phyloP scores from a whole-genome alignment of 140 eudicot species.

The Oenanthe javanica region DNA sequence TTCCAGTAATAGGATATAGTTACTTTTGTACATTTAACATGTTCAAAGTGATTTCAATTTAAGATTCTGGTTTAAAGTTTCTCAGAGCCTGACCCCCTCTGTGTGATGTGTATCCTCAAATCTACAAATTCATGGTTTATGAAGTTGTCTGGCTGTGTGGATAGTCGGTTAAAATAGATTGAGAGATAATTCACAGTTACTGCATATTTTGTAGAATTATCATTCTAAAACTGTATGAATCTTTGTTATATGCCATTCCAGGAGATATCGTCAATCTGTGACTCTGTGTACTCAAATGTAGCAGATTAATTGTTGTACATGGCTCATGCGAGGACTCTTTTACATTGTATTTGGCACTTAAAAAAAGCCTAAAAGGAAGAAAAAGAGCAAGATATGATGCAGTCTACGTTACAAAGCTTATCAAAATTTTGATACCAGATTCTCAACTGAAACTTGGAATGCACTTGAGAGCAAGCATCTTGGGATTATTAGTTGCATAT shows the following conservation, averaged over 20 bases:
- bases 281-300: neutral
- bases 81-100: neutral
- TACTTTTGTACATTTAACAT: neutral
- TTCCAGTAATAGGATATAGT: neutral
- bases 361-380: neutral
- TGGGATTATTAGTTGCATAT: neutral
- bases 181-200: neutral
- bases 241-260: neutral
- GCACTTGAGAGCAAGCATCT: neutral
- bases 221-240: neutral
- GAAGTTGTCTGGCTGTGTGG: neutral
- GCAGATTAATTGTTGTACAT: neutral
- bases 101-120: neutral
- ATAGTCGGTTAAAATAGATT: neutral
- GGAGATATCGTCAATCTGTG: neutral
- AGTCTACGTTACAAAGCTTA: neutral
- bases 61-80: neutral
- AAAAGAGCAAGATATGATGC: neutral
- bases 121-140: neutral
- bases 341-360: neutral
- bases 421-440: neutral
- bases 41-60: neutral
- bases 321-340: neutral
- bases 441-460: neutral
- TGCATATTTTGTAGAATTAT: neutral